phyloP scores from a whole-genome alignment of 805 yeast genomes.

The Millerozyma miso region DNA sequence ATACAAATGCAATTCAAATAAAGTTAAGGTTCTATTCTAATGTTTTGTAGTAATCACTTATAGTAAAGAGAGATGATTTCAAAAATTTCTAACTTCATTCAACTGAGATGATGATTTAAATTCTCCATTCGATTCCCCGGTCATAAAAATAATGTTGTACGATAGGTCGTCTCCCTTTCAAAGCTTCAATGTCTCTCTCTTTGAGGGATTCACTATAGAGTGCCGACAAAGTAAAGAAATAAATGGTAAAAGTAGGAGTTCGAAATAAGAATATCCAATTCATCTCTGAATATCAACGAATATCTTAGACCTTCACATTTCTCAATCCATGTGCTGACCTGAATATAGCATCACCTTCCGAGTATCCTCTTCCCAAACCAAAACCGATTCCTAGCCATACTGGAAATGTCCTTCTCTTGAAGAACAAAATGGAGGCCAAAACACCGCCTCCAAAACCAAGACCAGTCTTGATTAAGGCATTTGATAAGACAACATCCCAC shows the following conservation, averaged over 20 bases:
- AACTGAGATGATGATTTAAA: neutral
- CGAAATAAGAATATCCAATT: neutral
- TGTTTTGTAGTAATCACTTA: neutral
- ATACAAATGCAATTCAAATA: neutral
- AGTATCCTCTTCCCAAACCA: conserved; percentile 95
- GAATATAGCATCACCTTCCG: conserved; percentile 97
- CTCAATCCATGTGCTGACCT: conserved; percentile 76
- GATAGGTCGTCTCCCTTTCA: neutral
- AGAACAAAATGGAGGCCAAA: conserved; percentile 80
- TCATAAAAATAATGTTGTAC: neutral
- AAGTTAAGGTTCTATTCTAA: neutral
- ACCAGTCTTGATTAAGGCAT: conserved; percentile 90
- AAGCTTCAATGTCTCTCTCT: neutral
- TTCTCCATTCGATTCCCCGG: neutral
- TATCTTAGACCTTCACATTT: conserved; percentile 57
- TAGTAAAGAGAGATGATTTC: neutral
- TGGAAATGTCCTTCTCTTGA: conserved; percentile 94
- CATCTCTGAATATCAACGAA: neutral
- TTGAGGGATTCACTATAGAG: neutral
- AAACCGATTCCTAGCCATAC: conserved; percentile 97
- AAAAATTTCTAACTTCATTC: neutral
- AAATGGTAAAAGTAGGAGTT: neutral
- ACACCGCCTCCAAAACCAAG: conserved; percentile 97
- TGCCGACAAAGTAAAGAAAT: neutral
- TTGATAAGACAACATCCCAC: conserved; percentile 96